Percentiles rank a stretch among this genome's conserved stretches.
These are phyloP conservation scores for Aspergillus hancockii DNA, from an alignment of 495 filamentous ascomycete species.

Conservation along the genomic window DNA sequence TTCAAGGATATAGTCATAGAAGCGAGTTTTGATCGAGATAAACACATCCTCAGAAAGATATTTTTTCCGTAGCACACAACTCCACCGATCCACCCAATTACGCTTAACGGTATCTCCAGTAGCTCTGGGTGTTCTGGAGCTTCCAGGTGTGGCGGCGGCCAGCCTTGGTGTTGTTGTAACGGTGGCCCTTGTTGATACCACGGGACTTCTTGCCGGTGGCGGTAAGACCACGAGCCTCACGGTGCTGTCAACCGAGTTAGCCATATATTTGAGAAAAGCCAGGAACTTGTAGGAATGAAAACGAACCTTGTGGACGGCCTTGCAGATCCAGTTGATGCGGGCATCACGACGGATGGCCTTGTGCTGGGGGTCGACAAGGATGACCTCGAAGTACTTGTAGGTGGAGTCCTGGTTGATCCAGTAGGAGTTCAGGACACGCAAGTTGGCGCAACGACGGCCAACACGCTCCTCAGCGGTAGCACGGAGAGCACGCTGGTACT, in stretches of 20 bases:
- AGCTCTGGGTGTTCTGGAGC: slow-evolving; percentile 95
- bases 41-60: slow-evolving; percentile 35
- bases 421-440: slow-evolving; percentile 99
- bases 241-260: slow-evolving; percentile 62
- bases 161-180: slow-evolving; percentile 94
- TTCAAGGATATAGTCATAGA: slow-evolving; percentile 32
- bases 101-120: slow-evolving; percentile 80
- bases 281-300: background rate
- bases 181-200: slow-evolving; percentile 97
- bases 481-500: slow-evolving; percentile 98
- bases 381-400: slow-evolving; percentile 99
- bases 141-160: slow-evolving; percentile 99
- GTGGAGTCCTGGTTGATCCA: slow-evolving; percentile 99
- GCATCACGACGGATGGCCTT: slow-evolving; percentile 99
- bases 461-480: slow-evolving; percentile 99
- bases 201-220: slow-evolving; percentile 98
- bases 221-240: slow-evolving; percentile 93
- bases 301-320: slow-evolving; percentile 90
- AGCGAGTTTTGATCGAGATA: slow-evolving; percentile 40
- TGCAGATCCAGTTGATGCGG: slow-evolving; percentile 99
- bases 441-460: slow-evolving; percentile 95
- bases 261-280: background rate
- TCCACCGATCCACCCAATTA: slow-evolving; percentile 23
- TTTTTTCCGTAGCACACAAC: slow-evolving; percentile 37
- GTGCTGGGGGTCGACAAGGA: slow-evolving; percentile 99